Evolutionary conservation across 2,329 filamentous ascomycete species (phyloP).

Genomic region (Calonectria pteridis): DNA sequence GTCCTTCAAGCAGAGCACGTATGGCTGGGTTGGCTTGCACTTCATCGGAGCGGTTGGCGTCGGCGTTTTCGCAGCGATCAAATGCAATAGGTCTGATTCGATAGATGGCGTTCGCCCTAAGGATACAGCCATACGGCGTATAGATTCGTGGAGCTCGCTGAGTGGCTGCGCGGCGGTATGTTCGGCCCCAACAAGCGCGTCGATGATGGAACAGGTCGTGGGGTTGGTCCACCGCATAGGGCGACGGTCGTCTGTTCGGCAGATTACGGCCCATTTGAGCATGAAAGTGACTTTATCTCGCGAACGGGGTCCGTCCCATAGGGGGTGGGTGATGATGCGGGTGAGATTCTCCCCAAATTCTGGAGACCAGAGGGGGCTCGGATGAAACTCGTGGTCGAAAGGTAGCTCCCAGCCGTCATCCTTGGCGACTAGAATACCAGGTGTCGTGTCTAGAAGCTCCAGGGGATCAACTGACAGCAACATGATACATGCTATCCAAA

Average conservation of each 20-base stretch:
- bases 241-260: background rate
- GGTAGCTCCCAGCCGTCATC: background rate
- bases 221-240: background rate
- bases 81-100: background rate
- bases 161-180: background rate
- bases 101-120: background rate
- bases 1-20: background rate
- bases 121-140: background rate
- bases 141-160: background rate
- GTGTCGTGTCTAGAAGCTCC: background rate
- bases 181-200: background rate
- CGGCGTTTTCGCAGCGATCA: background rate
- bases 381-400: background rate
- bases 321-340: background rate
- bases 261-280: background rate
- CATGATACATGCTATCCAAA: background rate
- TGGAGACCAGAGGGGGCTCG: background rate
- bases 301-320: background rate
- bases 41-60: background rate
- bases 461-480: background rate
- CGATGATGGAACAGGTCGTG: background rate
- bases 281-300: background rate
- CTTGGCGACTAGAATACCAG: background rate
- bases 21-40: background rate
- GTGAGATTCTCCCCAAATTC: background rate